Evolutionary conservation across 2,329 filamentous ascomycete species (phyloP).

Genomic region (Aspergillus neoniger): DNA sequence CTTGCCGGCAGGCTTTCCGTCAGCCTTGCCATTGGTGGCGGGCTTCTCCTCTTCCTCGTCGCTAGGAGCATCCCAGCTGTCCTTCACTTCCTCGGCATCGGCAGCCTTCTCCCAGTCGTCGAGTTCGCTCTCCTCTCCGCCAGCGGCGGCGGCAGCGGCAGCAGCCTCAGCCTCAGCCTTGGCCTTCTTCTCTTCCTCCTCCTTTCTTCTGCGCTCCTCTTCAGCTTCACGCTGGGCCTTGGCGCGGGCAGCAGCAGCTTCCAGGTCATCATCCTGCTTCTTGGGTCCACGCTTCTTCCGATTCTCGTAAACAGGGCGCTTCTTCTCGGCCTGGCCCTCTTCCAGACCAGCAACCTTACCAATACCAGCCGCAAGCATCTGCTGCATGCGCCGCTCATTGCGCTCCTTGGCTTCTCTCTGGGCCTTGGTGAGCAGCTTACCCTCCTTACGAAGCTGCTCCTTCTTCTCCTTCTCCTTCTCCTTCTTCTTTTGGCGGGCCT

Average conservation of each 20-base stretch:
- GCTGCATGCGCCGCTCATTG: conserved; percentile 52
- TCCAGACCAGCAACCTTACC: conserved; percentile 48
- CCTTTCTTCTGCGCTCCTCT: conserved; percentile 62
- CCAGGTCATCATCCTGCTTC: conserved; percentile 59
- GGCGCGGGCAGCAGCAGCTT: conserved; percentile 51
- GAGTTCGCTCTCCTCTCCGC: conserved; percentile 57
- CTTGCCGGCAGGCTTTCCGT: conserved; percentile 28
- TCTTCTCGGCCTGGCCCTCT: conserved; percentile 63
- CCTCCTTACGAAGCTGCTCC: conserved; percentile 51
- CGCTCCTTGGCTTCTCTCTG: conserved; percentile 51
- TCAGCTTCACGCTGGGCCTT: conserved; percentile 50
- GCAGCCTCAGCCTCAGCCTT: conserved; percentile 75
- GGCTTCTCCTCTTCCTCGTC: conserved; percentile 63
- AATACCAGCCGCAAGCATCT: conserved; percentile 51
- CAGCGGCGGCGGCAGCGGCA: conserved; percentile 55
- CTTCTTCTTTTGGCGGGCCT: conserved; percentile 49
- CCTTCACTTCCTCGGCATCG: conserved; percentile 77
- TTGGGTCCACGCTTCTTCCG: conserved; percentile 74
- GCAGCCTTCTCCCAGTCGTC: conserved; percentile 88
- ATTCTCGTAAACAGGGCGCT: conserved; percentile 72
- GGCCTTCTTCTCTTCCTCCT: conserved; percentile 73
- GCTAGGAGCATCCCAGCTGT: conserved; percentile 80
- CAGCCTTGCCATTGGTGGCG: conserved; percentile 18
- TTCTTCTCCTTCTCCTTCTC: conserved; percentile 55
- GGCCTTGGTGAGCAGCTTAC: conserved; percentile 52